Evolutionary conservation across 441 rosid species (phyloP).

Genomic region (Rhodomyrtus psidioides): DNA sequence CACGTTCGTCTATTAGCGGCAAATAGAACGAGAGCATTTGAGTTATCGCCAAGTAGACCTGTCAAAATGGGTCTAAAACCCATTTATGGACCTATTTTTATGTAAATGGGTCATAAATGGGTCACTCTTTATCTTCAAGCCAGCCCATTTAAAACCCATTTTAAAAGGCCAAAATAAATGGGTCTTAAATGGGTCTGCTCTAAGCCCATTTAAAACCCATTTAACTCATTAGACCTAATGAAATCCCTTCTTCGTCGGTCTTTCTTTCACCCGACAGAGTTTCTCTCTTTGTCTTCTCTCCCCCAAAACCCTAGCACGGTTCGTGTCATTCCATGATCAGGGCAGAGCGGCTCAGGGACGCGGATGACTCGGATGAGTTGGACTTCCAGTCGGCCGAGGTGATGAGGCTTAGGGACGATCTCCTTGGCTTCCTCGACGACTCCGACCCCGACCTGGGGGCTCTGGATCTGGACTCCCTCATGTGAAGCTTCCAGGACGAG

Average conservation of each 20-base stretch:
- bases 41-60: rapidly evolving
- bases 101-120: no score
- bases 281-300: no score
- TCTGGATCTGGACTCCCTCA: constrained; percentile 62
- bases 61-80: no score
- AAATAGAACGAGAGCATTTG: not conserved
- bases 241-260: no score
- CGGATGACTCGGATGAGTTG: constrained; percentile 2
- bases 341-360: constrained; percentile 30
- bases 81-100: no score
- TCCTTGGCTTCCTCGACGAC: constrained; percentile 43
- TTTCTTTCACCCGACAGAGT: no score
- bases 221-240: no score
- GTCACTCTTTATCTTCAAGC: no score
- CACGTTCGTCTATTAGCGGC: rapidly evolving
- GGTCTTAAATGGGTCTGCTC: no score
- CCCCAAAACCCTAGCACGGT: not conserved
- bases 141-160: no score
- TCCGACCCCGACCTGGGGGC: constrained; percentile 23
- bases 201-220: no score
- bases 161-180: no score
- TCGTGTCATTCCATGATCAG: constrained; percentile 9
- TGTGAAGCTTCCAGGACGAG: constrained; percentile 67
- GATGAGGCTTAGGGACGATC: constrained; percentile 57
- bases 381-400: constrained; percentile 32